Evolutionary conservation across 2,329 filamentous ascomycete genomes (phyloP).

Genomic region (Paraphoma chrysanthemicola): DNA sequence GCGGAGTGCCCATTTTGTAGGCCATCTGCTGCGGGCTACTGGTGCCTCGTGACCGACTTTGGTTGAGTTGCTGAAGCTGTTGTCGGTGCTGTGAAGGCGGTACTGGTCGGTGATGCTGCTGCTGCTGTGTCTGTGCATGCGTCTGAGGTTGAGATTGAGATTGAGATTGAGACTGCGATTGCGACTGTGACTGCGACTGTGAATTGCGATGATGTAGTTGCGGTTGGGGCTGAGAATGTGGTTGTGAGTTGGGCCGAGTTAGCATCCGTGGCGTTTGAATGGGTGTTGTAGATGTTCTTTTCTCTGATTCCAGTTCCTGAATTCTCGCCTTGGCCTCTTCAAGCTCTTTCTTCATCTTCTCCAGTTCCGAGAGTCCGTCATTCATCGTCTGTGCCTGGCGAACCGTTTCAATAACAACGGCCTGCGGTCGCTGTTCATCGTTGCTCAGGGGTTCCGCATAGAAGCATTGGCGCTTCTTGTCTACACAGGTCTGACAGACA

Average conservation of each 20-base stretch:
- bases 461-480: slow-evolving; percentile 44
- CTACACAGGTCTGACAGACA: slow-evolving; percentile 41
- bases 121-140: slow-evolving; percentile 11
- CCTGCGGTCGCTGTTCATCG: slow-evolving; percentile 27
- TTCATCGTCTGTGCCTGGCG: slow-evolving; percentile 25
- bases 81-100: slow-evolving; percentile 24
- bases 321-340: slow-evolving; percentile 47
- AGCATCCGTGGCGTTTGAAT: slow-evolving; percentile 31
- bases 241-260: slow-evolving; percentile 23
- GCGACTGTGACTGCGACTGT: slow-evolving; percentile 15
- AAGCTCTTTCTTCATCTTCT: slow-evolving; percentile 43
- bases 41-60: slow-evolving; percentile 10
- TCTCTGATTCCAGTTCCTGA: slow-evolving; percentile 40
- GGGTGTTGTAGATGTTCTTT: slow-evolving; percentile 35
- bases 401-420: slow-evolving; percentile 15
- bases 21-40: slow-evolving; percentile 28
- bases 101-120: slow-evolving; percentile 13
- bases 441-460: slow-evolving; percentile 31
- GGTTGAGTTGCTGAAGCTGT: slow-evolving; percentile 32
- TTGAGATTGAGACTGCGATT: slow-evolving; percentile 6
- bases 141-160: slow-evolving; percentile 18
- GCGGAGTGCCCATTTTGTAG: slow-evolving; percentile 24
- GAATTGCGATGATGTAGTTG: slow-evolving; percentile 14
- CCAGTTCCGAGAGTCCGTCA: slow-evolving; percentile 37
- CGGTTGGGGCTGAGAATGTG: slow-evolving; percentile 15